Percentiles rank a stretch among this genome's conserved stretches.
Evolutionary conservation across 768 basidiomycete species (phyloP).

Genomic region (Rhodotorula diobovata): DNA sequence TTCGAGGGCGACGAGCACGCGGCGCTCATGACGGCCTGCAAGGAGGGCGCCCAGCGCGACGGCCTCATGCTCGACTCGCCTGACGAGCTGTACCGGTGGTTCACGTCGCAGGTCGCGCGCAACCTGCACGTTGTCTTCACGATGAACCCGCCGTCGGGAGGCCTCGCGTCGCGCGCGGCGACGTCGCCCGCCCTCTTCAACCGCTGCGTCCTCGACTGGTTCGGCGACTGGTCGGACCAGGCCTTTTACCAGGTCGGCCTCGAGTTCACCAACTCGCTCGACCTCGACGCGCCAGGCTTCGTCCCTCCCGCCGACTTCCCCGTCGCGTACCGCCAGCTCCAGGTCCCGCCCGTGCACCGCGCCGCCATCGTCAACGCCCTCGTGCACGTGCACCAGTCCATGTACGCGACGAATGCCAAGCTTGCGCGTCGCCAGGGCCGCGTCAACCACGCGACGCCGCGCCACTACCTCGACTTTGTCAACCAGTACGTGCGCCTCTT

Average conservation of each 20-base stretch:
- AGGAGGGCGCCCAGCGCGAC: slow-evolving; percentile 98
- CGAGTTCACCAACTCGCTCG: slow-evolving; percentile 91
- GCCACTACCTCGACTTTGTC: slow-evolving; percentile 98
- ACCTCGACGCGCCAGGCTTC: slow-evolving; percentile 82
- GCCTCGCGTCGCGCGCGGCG: slow-evolving; percentile 88
- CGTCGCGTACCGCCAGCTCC: slow-evolving; percentile 74
- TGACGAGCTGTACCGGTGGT: slow-evolving; percentile 97
- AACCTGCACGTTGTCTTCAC: slow-evolving; percentile 99
- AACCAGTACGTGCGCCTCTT: slow-evolving; percentile 94
- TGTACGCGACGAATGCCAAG: slow-evolving; percentile 82
- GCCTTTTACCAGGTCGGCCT: slow-evolving; percentile 96
- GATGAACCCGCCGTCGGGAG: slow-evolving; percentile 97
- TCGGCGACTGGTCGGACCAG: slow-evolving; percentile 98
- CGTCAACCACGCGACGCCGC: slow-evolving; percentile 92
- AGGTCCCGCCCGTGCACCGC: slow-evolving; percentile 82
- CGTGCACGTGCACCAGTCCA: slow-evolving; percentile 81
- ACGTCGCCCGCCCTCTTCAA: slow-evolving; percentile 98
- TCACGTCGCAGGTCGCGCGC: slow-evolving; percentile 95
- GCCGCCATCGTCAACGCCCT: slow-evolving; percentile 88
- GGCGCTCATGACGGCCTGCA: slow-evolving; percentile 97
- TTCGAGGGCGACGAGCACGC: slow-evolving; percentile 99
- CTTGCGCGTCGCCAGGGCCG: slow-evolving; percentile 89
- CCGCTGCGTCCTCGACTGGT: slow-evolving; percentile 98
- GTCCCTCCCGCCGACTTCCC: slow-evolving; percentile 77
- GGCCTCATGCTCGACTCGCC: slow-evolving; percentile 97